Percentiles rank a stretch among this genome's conserved stretches.
These are phyloP conservation scores for Psidium friedrichsthalianum DNA, from an alignment of 345 rosid genomes.

Conservation along the genomic window DNA sequence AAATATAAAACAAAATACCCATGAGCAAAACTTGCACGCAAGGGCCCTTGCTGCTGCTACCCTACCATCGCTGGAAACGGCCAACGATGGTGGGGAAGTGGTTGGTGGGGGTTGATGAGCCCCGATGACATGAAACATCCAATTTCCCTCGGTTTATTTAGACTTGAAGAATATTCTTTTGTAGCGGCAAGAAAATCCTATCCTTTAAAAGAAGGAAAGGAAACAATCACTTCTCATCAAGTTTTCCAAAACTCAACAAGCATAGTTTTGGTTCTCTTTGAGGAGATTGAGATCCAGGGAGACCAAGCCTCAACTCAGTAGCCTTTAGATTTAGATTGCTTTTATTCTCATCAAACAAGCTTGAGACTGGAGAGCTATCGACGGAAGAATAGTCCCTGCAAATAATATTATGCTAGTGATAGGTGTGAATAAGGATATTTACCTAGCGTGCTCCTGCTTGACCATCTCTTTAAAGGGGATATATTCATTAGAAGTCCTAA, in stretches of 20 bases:
- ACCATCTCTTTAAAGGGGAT: too few species aligned
- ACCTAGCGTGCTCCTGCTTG: too few species aligned
- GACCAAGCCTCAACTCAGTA: conserved; percentile 24
- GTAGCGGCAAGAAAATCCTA: too few species aligned
- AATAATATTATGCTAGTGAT: too few species aligned
- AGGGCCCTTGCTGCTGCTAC: too few species aligned
- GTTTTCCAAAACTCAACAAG: conserved; percentile 33
- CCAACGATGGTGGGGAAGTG: too few species aligned
- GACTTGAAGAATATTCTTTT: conserved; percentile 45
- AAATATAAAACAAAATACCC: too few species aligned
- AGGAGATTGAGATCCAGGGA: conserved; percentile 48
- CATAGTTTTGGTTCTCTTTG: conserved; percentile 39
- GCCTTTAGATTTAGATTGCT: conserved; percentile 63
- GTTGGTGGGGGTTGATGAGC: too few species aligned
- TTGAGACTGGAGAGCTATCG: conserved; percentile 51
- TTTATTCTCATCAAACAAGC: conserved; percentile 30
- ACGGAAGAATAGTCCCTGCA: conserved; percentile 55
- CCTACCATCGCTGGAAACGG: too few species aligned
- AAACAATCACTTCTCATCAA: conserved; percentile 65
- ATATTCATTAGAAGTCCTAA: too few species aligned
- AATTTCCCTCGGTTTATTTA: conserved; percentile 5
- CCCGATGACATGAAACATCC: conserved; percentile 8
- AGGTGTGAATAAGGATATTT: too few species aligned
- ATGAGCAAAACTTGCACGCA: too few species aligned
- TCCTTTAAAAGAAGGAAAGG: conserved; percentile 53